These are phyloP conservation scores for Diphasiastrum complanatum DNA, from an alignment of 83 land plant species.

Conservation along the genomic window DNA sequence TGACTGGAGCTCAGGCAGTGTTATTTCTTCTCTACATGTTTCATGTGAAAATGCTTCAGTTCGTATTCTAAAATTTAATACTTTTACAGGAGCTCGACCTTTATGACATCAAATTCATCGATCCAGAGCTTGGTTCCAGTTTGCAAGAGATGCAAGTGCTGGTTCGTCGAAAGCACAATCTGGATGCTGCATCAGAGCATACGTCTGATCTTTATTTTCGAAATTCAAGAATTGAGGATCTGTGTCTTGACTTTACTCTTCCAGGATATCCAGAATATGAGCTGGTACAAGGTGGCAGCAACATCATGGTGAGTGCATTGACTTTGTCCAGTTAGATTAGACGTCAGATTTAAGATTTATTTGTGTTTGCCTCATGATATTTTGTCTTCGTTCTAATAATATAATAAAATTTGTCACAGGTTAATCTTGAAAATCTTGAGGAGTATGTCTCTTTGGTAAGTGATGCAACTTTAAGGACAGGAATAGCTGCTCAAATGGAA, in stretches of 20 bases:
- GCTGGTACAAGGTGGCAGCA: constrained; percentile 56
- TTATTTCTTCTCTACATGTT: background rate
- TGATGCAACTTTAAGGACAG: constrained; percentile 72
- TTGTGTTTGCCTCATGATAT: too few species aligned
- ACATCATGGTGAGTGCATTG: constrained; percentile 44
- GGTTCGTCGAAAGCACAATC: constrained; percentile 58
- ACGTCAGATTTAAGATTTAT: background rate
- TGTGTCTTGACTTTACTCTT: constrained; percentile 85
- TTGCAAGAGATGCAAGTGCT: constrained; percentile 83
- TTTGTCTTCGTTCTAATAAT: too few species aligned
- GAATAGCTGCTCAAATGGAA: constrained; percentile 76
- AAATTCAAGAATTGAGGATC: constrained; percentile 69
- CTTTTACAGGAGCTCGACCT: constrained; percentile 87
- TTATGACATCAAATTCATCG: constrained; percentile 71
- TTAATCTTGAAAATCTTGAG: constrained; percentile 58
- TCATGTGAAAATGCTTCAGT: too few species aligned
- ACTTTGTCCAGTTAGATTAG: background rate
- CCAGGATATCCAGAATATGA: constrained; percentile 89
- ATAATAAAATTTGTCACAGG: constrained; percentile 33
- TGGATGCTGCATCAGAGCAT: constrained; percentile 41
- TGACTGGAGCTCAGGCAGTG: too few species aligned
- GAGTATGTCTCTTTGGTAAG: constrained; percentile 74
- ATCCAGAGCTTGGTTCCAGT: constrained; percentile 76
- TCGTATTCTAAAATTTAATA: too few species aligned
- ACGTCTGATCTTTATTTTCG: constrained; percentile 54